Evolutionary conservation across 2,329 filamentous ascomycete species (phyloP).

Genomic region (Cytospora leucostoma): DNA sequence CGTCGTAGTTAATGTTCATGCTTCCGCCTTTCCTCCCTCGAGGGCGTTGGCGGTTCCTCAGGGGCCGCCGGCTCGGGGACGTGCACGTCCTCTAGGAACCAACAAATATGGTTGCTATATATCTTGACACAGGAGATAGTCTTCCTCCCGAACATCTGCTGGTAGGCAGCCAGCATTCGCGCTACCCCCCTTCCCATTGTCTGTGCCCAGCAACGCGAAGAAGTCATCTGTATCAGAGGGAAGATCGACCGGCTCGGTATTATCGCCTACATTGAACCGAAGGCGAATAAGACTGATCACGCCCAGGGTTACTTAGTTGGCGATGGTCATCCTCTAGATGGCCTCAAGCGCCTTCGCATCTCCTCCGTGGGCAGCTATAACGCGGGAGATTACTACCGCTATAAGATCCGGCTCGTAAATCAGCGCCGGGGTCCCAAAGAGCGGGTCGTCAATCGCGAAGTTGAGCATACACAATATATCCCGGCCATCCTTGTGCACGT

Average conservation of each 20-base stretch:
- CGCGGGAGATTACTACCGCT: neutral
- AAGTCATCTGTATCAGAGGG: no score
- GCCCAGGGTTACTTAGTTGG: neutral
- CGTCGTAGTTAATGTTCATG: no score
- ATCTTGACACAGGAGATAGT: neutral
- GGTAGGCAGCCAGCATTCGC: no score
- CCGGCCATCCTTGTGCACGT: neutral
- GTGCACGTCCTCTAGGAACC: no score
- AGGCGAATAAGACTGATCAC: neutral
- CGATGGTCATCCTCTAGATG: neutral
- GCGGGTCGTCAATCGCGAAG: neutral
- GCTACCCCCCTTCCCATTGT: no score
- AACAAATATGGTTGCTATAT: no score
- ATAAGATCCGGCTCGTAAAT: neutral
- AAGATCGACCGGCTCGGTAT: no score
- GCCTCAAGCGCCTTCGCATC: neutral
- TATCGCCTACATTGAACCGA: no score
- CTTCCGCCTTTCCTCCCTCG: no score
- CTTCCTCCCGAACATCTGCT: neutral
- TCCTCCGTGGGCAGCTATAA: neutral
- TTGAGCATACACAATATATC: neutral
- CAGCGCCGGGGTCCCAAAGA: constrained; percentile 9
- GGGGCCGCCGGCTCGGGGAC: no score
- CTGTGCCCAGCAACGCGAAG: no score
- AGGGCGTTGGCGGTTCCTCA: no score